Base-by-base conservation (phyloP, 83 land plant species). In the Picea abies region DNA sequence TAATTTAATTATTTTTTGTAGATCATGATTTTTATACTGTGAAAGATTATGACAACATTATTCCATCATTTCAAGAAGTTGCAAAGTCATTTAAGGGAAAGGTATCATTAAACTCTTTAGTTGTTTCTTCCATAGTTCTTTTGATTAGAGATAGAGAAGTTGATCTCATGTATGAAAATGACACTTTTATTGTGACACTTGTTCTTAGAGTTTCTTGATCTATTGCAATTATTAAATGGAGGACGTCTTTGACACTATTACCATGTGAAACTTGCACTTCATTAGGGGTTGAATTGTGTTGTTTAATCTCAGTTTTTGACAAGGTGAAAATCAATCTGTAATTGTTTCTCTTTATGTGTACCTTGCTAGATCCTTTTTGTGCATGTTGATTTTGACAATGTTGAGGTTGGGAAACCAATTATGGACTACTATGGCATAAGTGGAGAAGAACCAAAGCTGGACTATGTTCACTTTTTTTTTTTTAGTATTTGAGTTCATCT, bases 1-100 rank as follows among this genome's bases (percentile, higher is more conserved):
- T 63, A 29, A 71, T 14, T 66, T 76, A 9, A 2, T 70, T 75
- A 63, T 5, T 23, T 65, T 79, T 73, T 78, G 35, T 89, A 97
- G 99, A 11, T 97, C 80, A 67, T 97, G 78, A 86, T 95, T n/a
- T 97, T 97, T 88, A 91, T 93, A 6, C 73, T 63, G 70, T 81
- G 60, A 95, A 95, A 11, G 92, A 91, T 14, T 82, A 88, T 44
- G 88, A 85, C 37, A 80, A 84, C 44, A 9, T 87, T 19, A 15
- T 89, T 3, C 91, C 95, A 67, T 14, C 63, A 22, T 97, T 91
- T 78, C 81, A 91, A 87, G 90, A 92, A 82, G 98, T 93, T 22
- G 91, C 99, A 88, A 95, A 92, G 66, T 44, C 61, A 35, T 92
- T 95, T 68, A 93, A 94, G 89, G 98, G 98, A 72, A 95, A 95